Evolutionary conservation across 768 basidiomycete genomes (phyloP), one percentile per base, ranked within the genome.

Genomic region (Coprinopsis sp.): DNA sequence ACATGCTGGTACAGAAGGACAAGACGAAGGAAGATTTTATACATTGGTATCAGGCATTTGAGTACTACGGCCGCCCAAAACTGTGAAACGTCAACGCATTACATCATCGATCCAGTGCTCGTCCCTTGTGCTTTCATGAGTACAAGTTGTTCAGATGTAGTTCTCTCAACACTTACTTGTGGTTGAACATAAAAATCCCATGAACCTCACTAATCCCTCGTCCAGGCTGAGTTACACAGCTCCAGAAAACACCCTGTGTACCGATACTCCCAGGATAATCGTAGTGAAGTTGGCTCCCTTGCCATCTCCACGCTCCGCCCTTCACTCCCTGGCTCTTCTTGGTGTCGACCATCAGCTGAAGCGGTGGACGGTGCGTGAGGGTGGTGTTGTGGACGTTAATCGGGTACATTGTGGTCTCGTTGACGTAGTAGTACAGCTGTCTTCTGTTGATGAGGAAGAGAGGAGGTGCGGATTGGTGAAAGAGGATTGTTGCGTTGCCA

Each of bases 371-470:
- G 8, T 34, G 21, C n/a, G 30, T 13, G 1, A 49, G 23, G 4
- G 79, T 81, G 6, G 69, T 65, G 51, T 83, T 83, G 30, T 73
- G 57, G 31, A 79, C 67, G 51, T 76, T 78, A 33, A 82, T 74
- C 44, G 72, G 71, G 49, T 72, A 70, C 42, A 83, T 76, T 13
- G 74, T 67, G 0, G 78, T 71, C 44, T 76, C 74, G 58, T 84
- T 83, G 44, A 70, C 66, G 56, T 71, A 72, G 38, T 76, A 73
- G 65, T 70, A 79, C 22, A 83, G 67, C 42, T 76, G 73, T 37
- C 70, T 62, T 47, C 69, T 66, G 54, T 73, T 64, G 51, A 83
- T 67, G 62, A 78, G 79, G 62, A 81, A 83, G n/a, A 77, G 57
- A 6, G 76, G 69, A 8, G 76, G 74, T 4, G 45, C 47, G 24